phyloP scores from a whole-genome alignment of 257 asterid species.

The Solanum clarkiae region DNA sequence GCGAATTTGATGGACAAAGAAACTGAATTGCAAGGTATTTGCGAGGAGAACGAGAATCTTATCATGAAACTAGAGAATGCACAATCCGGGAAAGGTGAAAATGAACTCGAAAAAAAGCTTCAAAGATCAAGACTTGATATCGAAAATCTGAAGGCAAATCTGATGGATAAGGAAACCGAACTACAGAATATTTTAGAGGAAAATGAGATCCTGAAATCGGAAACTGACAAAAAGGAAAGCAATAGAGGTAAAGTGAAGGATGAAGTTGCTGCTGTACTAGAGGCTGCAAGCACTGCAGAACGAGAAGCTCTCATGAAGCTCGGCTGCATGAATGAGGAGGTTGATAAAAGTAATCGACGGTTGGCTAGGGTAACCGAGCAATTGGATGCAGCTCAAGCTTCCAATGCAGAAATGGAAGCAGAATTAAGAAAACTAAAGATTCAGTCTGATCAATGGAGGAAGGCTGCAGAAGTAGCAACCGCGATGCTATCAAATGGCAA shows the following conservation, averaged over 20 bases:
- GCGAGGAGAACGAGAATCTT: slow-evolving; percentile 71
- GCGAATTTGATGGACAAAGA: slow-evolving; percentile 88
- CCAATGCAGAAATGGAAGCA: slow-evolving; percentile 65
- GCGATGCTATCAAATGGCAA: slow-evolving; percentile 69
- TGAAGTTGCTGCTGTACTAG: slow-evolving; percentile 22
- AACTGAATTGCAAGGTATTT: slow-evolving; percentile 72
- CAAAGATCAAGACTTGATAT: slow-evolving; percentile 18
- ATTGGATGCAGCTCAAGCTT: slow-evolving; percentile 54
- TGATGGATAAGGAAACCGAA: slow-evolving; percentile 41
- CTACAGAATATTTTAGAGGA: slow-evolving; percentile 30
- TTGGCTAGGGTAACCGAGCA: slow-evolving; percentile 46
- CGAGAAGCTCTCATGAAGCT: slow-evolving; percentile 50
- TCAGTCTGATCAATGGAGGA: slow-evolving; percentile 97
- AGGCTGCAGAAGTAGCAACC: slow-evolving; percentile 95
- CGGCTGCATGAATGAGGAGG: slow-evolving; percentile 44
- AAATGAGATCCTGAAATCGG: slow-evolving; percentile 40
- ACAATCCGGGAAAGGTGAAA: slow-evolving; percentile 16
- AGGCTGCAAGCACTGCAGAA: slow-evolving; percentile 45
- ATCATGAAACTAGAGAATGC: slow-evolving; percentile 24
- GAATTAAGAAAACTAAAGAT: slow-evolving; percentile 71
- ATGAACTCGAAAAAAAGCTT: slow-evolving; percentile 42
- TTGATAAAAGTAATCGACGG: slow-evolving; percentile 44
- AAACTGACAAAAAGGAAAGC: slow-evolving; percentile 14
- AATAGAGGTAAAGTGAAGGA: slow-evolving; percentile 5
- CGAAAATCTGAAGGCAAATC: slow-evolving; percentile 28